Evolutionary conservation across 352 stramenopile genomes (phyloP), one percentile per base, ranked within the genome.

Genomic region (Aphanomyces cochlioides): DNA sequence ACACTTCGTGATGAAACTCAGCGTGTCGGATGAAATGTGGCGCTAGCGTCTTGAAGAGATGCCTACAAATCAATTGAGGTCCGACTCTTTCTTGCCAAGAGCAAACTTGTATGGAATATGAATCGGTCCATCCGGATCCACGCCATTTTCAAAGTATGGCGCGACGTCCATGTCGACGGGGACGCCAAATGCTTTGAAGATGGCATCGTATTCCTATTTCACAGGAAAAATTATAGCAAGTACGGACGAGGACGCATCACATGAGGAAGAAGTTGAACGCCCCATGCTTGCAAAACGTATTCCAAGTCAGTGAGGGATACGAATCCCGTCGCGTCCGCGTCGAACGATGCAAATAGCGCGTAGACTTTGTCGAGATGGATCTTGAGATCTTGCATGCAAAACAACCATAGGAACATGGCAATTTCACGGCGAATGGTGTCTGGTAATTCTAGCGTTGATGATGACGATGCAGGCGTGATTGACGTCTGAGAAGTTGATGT

Each of bases 391-490:
- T 34, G 10, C 19, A 10, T 53, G 64, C 64, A 70, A 63, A 70
- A 70, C 8, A 61, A 41, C 64, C 64, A 70, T 37, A 70, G 48
- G 19, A 70, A 70, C 3, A 56, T 7, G 13, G 64, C 64, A 38
- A 70, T 56, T 47, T 70, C 64, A 8, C 40, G 45, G n/a, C 64
- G 64, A 64, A 70, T 70, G 54, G 36, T 19, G 64, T 70, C 64
- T 19, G 64, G 53, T 5, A 70, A 4, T 4, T 60, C 64, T 21
- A 50, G 7, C 36, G 1, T 28, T 28, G 13, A 19, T 7, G 13
- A 5, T n/a, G 43, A 12, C 43, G 43, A 50, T n/a, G 17, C 10
- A 3, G 10, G 1, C 1, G 1, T 12, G 10, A 50, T n/a, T 12
- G 43, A 12, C 43, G 10, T n/a, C 2, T n/a, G 10, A n/a, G 43